A percentile compares a stretch with the other conserved stretches of the same genome.
Evolutionary conservation across 1,284 basidiomycete species (phyloP).

Genomic region (Athelia sp.): DNA sequence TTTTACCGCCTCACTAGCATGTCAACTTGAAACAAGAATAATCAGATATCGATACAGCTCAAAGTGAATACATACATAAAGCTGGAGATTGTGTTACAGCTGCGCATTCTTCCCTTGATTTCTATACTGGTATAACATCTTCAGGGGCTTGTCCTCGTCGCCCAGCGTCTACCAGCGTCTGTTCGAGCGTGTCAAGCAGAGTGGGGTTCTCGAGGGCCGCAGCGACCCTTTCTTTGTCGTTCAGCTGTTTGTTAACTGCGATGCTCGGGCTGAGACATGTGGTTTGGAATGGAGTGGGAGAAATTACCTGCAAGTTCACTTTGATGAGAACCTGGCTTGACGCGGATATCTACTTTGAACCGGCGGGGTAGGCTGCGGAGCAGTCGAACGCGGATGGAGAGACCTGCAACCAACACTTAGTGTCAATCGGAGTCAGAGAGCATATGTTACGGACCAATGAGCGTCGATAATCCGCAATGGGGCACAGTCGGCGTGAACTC

Average conservation of each 20-base stretch:
- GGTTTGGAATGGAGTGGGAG: not conserved
- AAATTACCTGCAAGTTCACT: constrained; percentile 79
- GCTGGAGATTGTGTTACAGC: not conserved
- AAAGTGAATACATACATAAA: constrained; percentile 1
- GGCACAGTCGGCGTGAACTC: constrained; percentile 98
- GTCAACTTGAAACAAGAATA: too few species aligned
- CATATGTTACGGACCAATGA: constrained; percentile 69
- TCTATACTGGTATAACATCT: not conserved
- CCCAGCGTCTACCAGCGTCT: constrained; percentile 59
- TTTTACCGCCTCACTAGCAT: too few species aligned
- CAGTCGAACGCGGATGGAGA: constrained; percentile 90
- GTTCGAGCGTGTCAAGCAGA: constrained; percentile 85
- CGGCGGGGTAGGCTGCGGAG: constrained; percentile 86
- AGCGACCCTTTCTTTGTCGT: constrained; percentile 98
- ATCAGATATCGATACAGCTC: too few species aligned
- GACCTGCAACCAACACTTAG: constrained; percentile 45
- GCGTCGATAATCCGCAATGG: constrained; percentile 96
- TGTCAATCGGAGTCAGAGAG: not conserved
- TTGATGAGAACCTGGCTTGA: constrained; percentile 95
- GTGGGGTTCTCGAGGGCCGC: constrained; percentile 93
- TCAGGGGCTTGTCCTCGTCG: not conserved
- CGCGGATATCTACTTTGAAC: constrained; percentile 92
- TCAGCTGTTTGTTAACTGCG: constrained; percentile 95
- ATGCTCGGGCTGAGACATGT: not conserved
- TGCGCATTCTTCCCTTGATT: not conserved